Percentiles rank a stretch among this genome's conserved stretches.
Conservation (phyloP, 2,329 filamentous ascomycete species). For the Fusarium phyllophilum region DNA sequence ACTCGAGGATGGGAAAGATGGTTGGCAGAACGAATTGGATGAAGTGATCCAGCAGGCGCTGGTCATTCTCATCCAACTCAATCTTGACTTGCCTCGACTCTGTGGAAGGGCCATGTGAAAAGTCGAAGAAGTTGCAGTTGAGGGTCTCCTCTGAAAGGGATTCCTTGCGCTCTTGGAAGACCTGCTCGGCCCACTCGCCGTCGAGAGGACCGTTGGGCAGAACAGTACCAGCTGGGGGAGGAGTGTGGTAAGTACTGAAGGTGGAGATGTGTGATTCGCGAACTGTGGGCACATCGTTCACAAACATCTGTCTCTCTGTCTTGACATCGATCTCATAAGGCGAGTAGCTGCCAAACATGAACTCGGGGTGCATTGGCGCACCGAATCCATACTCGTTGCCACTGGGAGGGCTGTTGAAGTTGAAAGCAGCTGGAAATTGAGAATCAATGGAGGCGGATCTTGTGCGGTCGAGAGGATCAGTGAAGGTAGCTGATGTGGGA, state of each 20-base stretch:
- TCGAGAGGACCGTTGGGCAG: slow-evolving; percentile 70
- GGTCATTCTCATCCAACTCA: slow-evolving; percentile 88
- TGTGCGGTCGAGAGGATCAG: slow-evolving; percentile 76
- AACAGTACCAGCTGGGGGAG: slow-evolving; percentile 74
- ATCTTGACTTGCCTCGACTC: slow-evolving; percentile 76
- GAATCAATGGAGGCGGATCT: slow-evolving; percentile 84
- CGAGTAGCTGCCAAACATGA: slow-evolving; percentile 69
- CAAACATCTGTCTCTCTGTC: slow-evolving; percentile 92
- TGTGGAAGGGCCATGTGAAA: slow-evolving; percentile 73
- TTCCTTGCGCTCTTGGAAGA: slow-evolving; percentile 61
- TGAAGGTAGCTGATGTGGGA: slow-evolving; percentile 82
- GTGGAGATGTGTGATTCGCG: slow-evolving; percentile 90
- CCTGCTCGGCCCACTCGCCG: slow-evolving; percentile 68
- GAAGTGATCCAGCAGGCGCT: slow-evolving; percentile 89
- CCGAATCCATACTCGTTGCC: slow-evolving; percentile 70
- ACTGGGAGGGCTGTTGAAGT: slow-evolving; percentile 72
- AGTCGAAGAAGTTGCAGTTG: slow-evolving; percentile 86
- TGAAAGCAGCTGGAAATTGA: slow-evolving; percentile 77
- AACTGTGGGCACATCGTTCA: slow-evolving; percentile 88
- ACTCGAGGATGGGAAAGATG: slow-evolving; percentile 92
- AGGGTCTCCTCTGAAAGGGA: slow-evolving; percentile 72
- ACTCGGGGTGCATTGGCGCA: slow-evolving; percentile 69
- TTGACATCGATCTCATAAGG: slow-evolving; percentile 97
- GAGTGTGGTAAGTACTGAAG: slow-evolving; percentile 89
- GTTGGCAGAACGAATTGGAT: slow-evolving; percentile 86